Base-by-base conservation (phyloP, 305 asterid species). In the Fraxinus greggii region DNA sequence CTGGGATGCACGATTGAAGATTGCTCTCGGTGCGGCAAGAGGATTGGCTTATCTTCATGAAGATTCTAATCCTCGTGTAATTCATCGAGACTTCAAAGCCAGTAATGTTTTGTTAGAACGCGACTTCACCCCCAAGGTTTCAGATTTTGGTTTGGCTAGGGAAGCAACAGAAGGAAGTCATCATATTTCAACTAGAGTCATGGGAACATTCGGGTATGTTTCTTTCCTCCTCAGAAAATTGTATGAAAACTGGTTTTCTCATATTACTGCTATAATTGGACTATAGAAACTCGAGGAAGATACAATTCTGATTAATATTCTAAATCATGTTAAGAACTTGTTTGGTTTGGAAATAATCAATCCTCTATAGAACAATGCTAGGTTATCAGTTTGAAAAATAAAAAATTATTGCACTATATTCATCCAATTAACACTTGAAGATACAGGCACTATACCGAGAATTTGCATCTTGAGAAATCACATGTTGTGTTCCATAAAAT, bases 161-260 rank as follows among this genome's bases (percentile, higher is more conserved):
- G 97, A 92, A 91, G 98, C 98, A 77, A 90, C 97, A 7, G 98
- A 95, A 88, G 98, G 97, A 84, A 93, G 92, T 83, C 88, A 89
- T 79, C 99, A 94, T 86, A 91, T 95, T 70, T 95, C 99, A 76
- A 95, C 99, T 45, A 89, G 97, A 38, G 99, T 95, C 88, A 95
- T 95, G 99, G 99, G 99, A 79, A 95, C 99, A 81, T 95, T 95
- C 29, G 99, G 99, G 99, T 95, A 93, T 67, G 88, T 84, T 48
- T 77, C 77, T 83, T 84, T 23, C 10, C 7, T 6, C 65, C 3
- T 23, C 63, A 54, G 65, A 1, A 54, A 54, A 54, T 54, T 54
- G 24, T n/a, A 54, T n/a, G 65, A 54, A n/a, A 54, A 54, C 10
- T 54, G 63, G 63, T 54, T 17, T 54, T n/a, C 65, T 54, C 63